A percentile compares a stretch with the other conserved stretches of the same genome.
These are phyloP conservation scores for Leccinum subgranulosum DNA, from an alignment of 768 basidiomycete species.

Conservation along the genomic window DNA sequence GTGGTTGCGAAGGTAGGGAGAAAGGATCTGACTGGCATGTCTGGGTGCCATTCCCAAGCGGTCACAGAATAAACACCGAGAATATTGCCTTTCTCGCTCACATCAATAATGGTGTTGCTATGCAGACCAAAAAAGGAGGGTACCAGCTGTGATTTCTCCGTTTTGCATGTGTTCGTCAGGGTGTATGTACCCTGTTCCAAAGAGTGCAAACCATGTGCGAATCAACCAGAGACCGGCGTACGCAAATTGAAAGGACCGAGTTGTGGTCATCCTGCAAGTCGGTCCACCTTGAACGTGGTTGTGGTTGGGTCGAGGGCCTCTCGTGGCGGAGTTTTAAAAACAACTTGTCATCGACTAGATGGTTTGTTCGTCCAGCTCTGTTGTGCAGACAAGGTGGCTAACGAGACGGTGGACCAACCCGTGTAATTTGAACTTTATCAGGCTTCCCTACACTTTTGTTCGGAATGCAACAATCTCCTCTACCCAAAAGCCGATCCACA, in stretches of 20 bases:
- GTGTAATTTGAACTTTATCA: slow-evolving; percentile 23
- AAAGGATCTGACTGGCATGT: slow-evolving; percentile 36
- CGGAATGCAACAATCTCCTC: slow-evolving; percentile 92
- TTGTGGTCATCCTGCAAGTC: slow-evolving; percentile 8
- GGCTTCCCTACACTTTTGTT: slow-evolving; percentile 89
- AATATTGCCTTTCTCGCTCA: slow-evolving; percentile 22
- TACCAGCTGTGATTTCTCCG: slow-evolving; percentile 38
- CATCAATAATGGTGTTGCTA: slow-evolving; percentile 4
- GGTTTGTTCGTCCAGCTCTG: slow-evolving; percentile 23
- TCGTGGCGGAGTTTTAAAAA: slow-evolving; percentile 28
- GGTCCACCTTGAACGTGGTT: neutral
- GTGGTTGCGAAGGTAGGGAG: slow-evolving; percentile 32
- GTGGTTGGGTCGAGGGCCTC: neutral
- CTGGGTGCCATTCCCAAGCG: slow-evolving; percentile 39
- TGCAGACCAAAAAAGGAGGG: slow-evolving; percentile 2
- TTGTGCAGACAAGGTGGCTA: slow-evolving; percentile 10
- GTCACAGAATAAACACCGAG: slow-evolving; percentile 26
- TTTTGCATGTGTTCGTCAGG: slow-evolving; percentile 43
- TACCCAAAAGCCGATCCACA: slow-evolving; percentile 90
- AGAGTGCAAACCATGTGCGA: slow-evolving; percentile 31
- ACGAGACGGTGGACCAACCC: slow-evolving; percentile 5
- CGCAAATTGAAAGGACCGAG: slow-evolving; percentile 13
- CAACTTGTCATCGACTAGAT: slow-evolving; percentile 17
- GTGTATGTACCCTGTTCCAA: slow-evolving; percentile 38
- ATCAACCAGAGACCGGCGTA: slow-evolving; percentile 27